phyloP scores from a whole-genome alignment of 495 filamentous ascomycete species.

The Podospora pseudopauciseta region DNA sequence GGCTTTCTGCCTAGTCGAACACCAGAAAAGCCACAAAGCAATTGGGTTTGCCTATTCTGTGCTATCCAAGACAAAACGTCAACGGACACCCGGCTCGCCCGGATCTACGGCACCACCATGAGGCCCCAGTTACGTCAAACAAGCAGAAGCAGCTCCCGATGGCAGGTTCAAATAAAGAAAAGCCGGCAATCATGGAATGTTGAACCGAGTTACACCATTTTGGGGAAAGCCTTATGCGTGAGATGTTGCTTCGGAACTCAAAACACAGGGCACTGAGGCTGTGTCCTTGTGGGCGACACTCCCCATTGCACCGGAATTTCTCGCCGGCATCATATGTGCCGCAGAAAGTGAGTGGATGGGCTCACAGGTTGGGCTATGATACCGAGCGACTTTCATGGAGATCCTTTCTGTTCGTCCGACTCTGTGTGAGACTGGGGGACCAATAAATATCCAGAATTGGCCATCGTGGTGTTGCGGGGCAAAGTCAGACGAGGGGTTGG shows the following conservation, averaged over 20 bases:
- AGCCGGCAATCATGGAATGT: conserved; percentile 5
- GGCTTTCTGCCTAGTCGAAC: neutral
- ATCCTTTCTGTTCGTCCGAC: too few species aligned
- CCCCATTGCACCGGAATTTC: neutral
- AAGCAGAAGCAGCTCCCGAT: neutral
- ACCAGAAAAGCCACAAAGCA: neutral
- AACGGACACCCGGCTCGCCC: neutral
- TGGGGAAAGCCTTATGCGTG: neutral
- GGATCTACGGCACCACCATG: neutral
- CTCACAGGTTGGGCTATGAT: neutral
- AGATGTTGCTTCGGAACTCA: neutral
- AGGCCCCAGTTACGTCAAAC: neutral
- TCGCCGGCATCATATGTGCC: neutral
- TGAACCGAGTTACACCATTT: neutral
- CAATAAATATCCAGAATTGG: conserved; percentile 17
- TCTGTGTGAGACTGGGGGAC: neutral
- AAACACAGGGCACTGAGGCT: neutral
- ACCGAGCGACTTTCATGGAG: neutral
- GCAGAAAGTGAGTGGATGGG: neutral
- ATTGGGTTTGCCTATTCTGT: neutral
- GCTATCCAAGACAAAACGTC: neutral
- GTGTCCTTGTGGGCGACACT: neutral
- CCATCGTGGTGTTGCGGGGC: conserved; percentile 23
- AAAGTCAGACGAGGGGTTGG: conserved; percentile 14
- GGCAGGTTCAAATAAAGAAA: conserved; percentile 1